Evolutionary conservation across 306 rosid species (phyloP), one percentile per base, ranked within the genome.

Genomic region (Lotus japonicus): DNA sequence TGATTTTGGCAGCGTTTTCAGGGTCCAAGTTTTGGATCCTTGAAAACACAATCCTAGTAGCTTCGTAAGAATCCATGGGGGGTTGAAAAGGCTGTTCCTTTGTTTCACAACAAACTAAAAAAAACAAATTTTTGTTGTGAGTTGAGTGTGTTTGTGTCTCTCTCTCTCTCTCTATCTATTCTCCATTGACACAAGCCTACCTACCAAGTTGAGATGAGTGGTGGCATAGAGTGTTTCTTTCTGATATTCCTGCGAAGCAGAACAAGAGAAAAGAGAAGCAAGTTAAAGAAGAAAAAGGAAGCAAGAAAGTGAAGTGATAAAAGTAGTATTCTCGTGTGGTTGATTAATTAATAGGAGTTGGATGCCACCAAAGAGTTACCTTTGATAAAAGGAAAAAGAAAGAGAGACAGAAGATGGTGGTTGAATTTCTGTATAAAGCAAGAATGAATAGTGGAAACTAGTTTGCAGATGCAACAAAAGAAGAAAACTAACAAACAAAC

Each of bases 21-120:
- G 96, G 97, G 92, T 95, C 99, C 77, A 90, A 58, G 81, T 54
- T 90, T 38, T 91, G 96, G 85, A 95, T 90, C 80, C 97, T 87
- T 7, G 95, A 83, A 78, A 84, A 90, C 14, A 95, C 97, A 59
- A 88, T 82, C 60, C 89, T 88, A 3, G 99, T 88, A 11, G 99
- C 97, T 78, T 90, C 97, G 44, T 91, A 95, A 63, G 91, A 84
- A 85, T 95, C 97, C 99, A 95, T 95, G 83, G 10, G 36, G 7
- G 3, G 4, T 0, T 5, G 28, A 67, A 54, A 58, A 45, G 66
- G 76, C 5, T 31, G 36, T 7, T 31, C 36, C 36, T 58, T 21
- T 26, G 76, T 44, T 66, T 64, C 73, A 74, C 79, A 76, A 76
- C 71, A 79, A 35, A 79, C 57, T 14, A 21, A 39, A 56, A 69